Percentiles rank a stretch among this genome's conserved stretches.
Conservation (phyloP, 768 basidiomycete genomes). For the Boletellus ananas region DNA sequence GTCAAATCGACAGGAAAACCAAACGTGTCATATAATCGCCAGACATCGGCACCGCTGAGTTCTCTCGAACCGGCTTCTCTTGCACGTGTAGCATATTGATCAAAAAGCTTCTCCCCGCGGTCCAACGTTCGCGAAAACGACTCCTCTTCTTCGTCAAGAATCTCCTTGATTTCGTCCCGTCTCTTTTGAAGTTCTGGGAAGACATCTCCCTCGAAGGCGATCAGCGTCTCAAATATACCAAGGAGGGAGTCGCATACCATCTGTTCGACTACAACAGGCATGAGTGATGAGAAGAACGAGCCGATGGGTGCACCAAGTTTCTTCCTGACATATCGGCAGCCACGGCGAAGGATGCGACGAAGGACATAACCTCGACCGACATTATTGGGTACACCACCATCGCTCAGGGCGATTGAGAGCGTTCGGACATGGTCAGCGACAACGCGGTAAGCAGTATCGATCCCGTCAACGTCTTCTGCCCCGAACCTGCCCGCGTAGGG, state of each 20-base stretch:
- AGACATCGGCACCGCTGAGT: slow-evolving; percentile 89
- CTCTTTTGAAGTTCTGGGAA: slow-evolving; percentile 93
- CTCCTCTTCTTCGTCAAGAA: slow-evolving; percentile 95
- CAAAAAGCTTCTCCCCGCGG: slow-evolving; percentile 94
- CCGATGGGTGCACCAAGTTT: slow-evolving; percentile 92
- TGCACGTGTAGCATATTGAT: slow-evolving; percentile 74
- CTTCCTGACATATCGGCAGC: slow-evolving; percentile 93
- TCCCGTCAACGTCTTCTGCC: slow-evolving; percentile 89
- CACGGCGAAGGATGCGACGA: slow-evolving; percentile 86
- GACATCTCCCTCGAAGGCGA: slow-evolving; percentile 56
- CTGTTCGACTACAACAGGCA: slow-evolving; percentile 85
- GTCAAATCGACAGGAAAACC: slow-evolving; percentile 98
- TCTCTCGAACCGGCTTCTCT: slow-evolving; percentile 56
- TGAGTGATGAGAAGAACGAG: slow-evolving; percentile 88
- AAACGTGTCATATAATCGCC: slow-evolving; percentile 96
- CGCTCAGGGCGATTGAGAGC: slow-evolving; percentile 90
- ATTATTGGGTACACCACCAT: slow-evolving; percentile 95
- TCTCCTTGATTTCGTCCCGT: slow-evolving; percentile 82
- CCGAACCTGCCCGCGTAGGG: slow-evolving; percentile 91
- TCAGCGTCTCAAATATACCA: slow-evolving; percentile 6
- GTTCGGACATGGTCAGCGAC: slow-evolving; percentile 97
- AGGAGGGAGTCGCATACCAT: slow-evolving; percentile 53
- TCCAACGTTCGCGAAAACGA: slow-evolving; percentile 97
- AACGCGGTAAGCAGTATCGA: slow-evolving; percentile 97
- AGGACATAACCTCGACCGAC: slow-evolving; percentile 98